These are phyloP conservation scores for Aspergillus melleus DNA, from an alignment of 2,329 filamentous ascomycete genomes.

Conservation along the genomic window DNA sequence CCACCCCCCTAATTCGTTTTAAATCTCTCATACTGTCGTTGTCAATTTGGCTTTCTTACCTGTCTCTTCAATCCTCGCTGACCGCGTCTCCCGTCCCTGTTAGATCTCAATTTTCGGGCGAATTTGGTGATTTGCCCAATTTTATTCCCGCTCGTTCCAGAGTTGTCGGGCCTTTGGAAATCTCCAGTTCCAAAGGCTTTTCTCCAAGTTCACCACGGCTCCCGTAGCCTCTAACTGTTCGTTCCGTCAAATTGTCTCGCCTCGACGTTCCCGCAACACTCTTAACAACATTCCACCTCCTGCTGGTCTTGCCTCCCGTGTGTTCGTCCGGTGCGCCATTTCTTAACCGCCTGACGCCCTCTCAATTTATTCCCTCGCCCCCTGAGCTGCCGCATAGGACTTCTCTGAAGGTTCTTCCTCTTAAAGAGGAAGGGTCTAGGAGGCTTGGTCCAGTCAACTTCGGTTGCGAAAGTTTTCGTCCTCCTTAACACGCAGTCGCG, in stretches of 20 bases:
- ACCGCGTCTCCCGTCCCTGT: constrained; percentile 13
- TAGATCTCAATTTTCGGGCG: constrained; percentile 14
- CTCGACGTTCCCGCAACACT: constrained; percentile 44
- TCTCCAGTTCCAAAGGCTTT: constrained; percentile 36
- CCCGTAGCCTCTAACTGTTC: constrained; percentile 31
- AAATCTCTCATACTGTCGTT: constrained; percentile 7
- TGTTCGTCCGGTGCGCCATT: constrained; percentile 39
- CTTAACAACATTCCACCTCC: constrained; percentile 51
- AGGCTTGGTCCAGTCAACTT: constrained; percentile 91
- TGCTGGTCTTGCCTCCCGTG: constrained; percentile 31
- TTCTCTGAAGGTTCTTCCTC: constrained; percentile 98
- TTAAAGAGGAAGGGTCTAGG: constrained; percentile 98
- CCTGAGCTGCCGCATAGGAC: constrained; percentile 99
- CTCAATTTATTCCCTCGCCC: constrained; percentile 58
- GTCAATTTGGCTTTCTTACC: background rate
- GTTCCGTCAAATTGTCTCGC: constrained; percentile 46
- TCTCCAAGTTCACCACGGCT: constrained; percentile 39
- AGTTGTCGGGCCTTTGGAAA: constrained; percentile 38
- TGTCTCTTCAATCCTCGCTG: constrained; percentile 8
- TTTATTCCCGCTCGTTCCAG: constrained; percentile 8
- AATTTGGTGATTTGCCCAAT: constrained; percentile 12
- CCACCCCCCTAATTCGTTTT: background rate
- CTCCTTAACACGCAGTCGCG: constrained; percentile 72
- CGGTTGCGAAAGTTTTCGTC: constrained; percentile 91
- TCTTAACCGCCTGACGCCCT: constrained; percentile 36